Base-by-base conservation (phyloP, 305 asterid genomes). In the Petunia hybrid region DNA sequence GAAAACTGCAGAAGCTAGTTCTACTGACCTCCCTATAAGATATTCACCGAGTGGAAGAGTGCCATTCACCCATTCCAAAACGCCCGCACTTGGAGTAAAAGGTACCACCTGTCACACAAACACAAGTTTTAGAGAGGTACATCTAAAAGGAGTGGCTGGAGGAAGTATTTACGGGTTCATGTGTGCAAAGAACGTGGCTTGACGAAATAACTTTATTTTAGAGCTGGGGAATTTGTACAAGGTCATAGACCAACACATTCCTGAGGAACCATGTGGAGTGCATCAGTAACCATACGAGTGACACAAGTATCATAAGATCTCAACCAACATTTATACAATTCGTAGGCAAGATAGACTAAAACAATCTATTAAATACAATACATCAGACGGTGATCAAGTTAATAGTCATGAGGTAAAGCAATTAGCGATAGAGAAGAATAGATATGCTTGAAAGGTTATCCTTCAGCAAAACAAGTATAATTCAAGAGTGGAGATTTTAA, bases 11-110 rank as follows among this genome's bases (percentile, higher is more conserved):
- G 62, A 84, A 62, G 76, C 81, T 31, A 84, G 85, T 48, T 77
- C 63, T 66, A 82, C 92, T 85, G 80, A 94, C 99, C 98, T 91
- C 87, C 98, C 99, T 59, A 86, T 86, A 76, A 96, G 99, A 88
- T 94, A 96, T 81, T 96, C 99, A 77, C 97, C 97, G 35, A 96
- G 98, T 48, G 99, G 99, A 69, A 96, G 82, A 81, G 98, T 94
- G 84, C 98, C 98, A 88, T 92, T 93, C 82, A 96, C 99, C 99
- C 99, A 96, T 88, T 96, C 99, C 77, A 94, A 90, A 86, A 96
- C 98, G 85, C 99, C 99, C 76, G 99, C 99, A 88, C 98, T 93
- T 59, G 99, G 99, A 85, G 99, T 94, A 84, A 96, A 96, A 84
- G 99, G 97, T 80, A 96, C 94, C 42, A 96, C 99, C 98, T 96